Evolutionary conservation across 164 flowering plant genomes (phyloP).

Genomic region (Buxus sempervirens): DNA sequence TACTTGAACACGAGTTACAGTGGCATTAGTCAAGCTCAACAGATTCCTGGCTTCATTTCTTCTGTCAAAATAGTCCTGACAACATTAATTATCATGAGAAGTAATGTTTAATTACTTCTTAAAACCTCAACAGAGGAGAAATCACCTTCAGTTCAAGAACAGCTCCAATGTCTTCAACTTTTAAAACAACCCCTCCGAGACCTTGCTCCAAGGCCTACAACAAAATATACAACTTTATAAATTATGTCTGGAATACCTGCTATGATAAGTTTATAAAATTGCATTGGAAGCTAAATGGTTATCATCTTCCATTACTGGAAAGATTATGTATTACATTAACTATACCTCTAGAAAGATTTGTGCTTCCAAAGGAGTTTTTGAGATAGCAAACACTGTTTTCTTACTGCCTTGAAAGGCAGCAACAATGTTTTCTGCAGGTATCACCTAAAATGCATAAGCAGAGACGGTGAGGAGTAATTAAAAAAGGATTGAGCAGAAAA

Average conservation of each 20-base stretch:
- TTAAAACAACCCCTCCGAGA: conserved; percentile 77
- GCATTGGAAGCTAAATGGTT: not conserved
- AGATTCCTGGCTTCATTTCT: conserved; percentile 48
- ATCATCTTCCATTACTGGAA: too few relatives aligned
- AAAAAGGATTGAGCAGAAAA: not conserved
- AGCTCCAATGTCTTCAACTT: conserved; percentile 56
- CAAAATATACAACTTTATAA: not conserved
- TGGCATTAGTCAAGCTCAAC: conserved; percentile 55
- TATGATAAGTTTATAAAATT: not conserved
- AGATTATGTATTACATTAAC: not conserved
- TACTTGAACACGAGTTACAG: conserved; percentile 48
- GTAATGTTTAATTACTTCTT: conserved; percentile 8
- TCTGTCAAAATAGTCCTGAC: conserved; percentile 79
- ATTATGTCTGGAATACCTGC: not conserved
- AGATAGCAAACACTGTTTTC: conserved; percentile 72
- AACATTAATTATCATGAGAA: conserved; percentile 26
- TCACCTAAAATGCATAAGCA: conserved; percentile 42
- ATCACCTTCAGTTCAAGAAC: conserved; percentile 73
- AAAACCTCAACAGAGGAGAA: not conserved
- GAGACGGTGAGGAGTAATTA: not conserved
- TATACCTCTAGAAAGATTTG: conserved; percentile 75
- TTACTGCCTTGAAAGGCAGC: conserved; percentile 80
- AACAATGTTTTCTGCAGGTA: conserved; percentile 91
- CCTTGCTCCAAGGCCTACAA: conserved; percentile 80
- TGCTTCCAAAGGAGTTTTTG: conserved; percentile 63